These are phyloP conservation scores for Vigna mungo DNA, from an alignment of 306 rosid genomes.

Conservation along the genomic window DNA sequence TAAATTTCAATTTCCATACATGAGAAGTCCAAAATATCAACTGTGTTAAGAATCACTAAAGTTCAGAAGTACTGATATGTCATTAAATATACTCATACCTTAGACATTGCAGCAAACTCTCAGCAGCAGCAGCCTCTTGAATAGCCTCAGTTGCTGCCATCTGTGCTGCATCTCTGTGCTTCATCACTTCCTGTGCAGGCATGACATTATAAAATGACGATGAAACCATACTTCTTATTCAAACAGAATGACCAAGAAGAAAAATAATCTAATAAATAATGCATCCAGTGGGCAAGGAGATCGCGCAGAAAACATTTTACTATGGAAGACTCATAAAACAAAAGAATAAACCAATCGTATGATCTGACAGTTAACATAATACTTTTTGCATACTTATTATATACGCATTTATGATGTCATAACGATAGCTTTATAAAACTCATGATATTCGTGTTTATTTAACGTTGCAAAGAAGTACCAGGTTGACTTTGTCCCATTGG, in stretches of 20 bases:
- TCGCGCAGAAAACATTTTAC: neutral
- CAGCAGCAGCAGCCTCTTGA: constrained; percentile 96
- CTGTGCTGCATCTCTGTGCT: constrained; percentile 93
- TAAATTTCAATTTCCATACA: neutral
- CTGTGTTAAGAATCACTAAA: neutral
- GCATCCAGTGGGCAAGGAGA: constrained; percentile 2
- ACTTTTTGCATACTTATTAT: neutral
- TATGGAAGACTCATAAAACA: constrained; percentile 1
- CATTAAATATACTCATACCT: constrained; percentile 58
- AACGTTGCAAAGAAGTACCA: neutral
- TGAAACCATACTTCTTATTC: constrained; percentile 8
- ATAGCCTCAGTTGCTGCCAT: constrained; percentile 90
- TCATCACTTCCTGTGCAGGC: constrained; percentile 78
- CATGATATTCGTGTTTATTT: neutral
- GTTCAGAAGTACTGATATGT: neutral
- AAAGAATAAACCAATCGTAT: constrained; percentile 12
- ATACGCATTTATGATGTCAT: neutral
- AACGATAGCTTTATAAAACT: neutral
- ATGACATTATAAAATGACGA: constrained; percentile 33
- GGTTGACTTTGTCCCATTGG: constrained; percentile 21
- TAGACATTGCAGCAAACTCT: constrained; percentile 84
- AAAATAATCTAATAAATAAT: constrained; percentile 6
- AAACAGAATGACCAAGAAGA: constrained; percentile 8
- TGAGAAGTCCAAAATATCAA: constrained; percentile 23
- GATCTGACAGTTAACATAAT: constrained; percentile 6